Evolutionary conservation across 148 eudicot genomes (phyloP), one percentile per base, ranked within the genome.

Genomic region (Rhododendron ovatum): DNA sequence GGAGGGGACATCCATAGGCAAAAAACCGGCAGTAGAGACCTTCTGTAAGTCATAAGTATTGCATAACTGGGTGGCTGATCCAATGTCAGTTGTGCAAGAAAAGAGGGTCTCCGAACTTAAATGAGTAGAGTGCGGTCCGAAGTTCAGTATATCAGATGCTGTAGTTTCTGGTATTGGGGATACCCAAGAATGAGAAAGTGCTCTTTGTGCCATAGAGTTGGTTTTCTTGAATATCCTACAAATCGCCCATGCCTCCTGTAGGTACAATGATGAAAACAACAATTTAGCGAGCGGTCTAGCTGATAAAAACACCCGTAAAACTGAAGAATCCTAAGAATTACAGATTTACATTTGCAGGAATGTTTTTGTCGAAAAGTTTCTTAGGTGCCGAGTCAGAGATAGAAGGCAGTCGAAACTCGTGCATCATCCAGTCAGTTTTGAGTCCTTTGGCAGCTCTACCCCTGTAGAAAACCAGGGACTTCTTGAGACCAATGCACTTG

Each of bases 381-480:
- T 91, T 93, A 20, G 92, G 81, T 28, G 73, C 39, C 0, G 94
- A 86, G 84, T 91, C 91, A 0, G 84, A 73, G 48, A 88, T 82
- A 47, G 96, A 91, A 88, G 99, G 99, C 14, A 95, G 88, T 39
- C 96, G 94, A 82, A 94, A 96, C 93, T 96, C 99, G 14, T 96
- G 99, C 99, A 96, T 96, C 99, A 96, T 96, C 98, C 99, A 96
- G 83, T 95, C 98, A 41, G 99, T 96, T 80, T 96, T 96, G 75
- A 86, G 87, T 18, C 99, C 99, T 89, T 93, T 95, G 13, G 98
- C 95, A 43, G 99, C 99, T 88, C 96, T 88, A 20, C 99, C 98
- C 89, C 90, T 91, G 92, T 96, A 96, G 90, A 95, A 96, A 80
- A 96, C 99, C 41, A 96, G 92, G 1, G 99, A 96, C 67, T 96